Evolutionary conservation across 805 yeast species (phyloP).

Genomic region (Myxozyma sirexii): DNA sequence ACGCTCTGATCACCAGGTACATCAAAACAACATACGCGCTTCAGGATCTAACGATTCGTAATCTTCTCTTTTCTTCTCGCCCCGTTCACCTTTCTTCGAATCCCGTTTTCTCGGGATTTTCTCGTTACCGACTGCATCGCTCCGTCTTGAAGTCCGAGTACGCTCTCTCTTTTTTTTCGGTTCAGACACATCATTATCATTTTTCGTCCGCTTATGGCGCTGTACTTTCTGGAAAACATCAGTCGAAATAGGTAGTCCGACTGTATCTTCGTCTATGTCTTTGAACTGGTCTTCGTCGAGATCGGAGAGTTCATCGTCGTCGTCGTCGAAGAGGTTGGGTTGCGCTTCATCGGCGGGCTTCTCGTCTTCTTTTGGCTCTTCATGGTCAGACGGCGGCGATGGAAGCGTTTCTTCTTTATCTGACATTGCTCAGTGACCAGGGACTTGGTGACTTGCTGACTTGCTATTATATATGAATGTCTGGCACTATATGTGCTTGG

Average conservation of each 20-base stretch:
- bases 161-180: slow-evolving; percentile 30
- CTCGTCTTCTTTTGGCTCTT: background rate
- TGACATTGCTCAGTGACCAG: background rate
- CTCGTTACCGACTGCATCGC: slow-evolving; percentile 1
- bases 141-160: slow-evolving; percentile 11
- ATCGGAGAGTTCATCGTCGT: slow-evolving; percentile 45
- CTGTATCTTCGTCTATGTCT: slow-evolving; percentile 39
- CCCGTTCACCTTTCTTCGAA: slow-evolving; percentile 27
- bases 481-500: too few species aligned
- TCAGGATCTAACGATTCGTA: slow-evolving; percentile 18
- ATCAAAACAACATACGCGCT: slow-evolving; percentile 12
- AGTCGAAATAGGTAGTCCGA: slow-evolving; percentile 43
- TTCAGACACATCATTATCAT: slow-evolving; percentile 19
- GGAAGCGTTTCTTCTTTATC: background rate
- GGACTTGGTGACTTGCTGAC: background rate
- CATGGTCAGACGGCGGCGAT: background rate
- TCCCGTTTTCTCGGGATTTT: slow-evolving; percentile 2
- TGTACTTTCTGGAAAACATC: slow-evolving; percentile 44
- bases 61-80: slow-evolving; percentile 10
- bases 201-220: slow-evolving; percentile 41
- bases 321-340: slow-evolving; percentile 17
- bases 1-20: background rate
- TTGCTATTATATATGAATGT: too few species aligned
- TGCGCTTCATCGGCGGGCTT: slow-evolving; percentile 10
- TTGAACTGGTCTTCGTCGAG: slow-evolving; percentile 46